Evolutionary conservation across 2,329 filamentous ascomycete species (phyloP), one percentile per base, ranked within the genome.

Genomic region (Thielaviopsis populi): DNA sequence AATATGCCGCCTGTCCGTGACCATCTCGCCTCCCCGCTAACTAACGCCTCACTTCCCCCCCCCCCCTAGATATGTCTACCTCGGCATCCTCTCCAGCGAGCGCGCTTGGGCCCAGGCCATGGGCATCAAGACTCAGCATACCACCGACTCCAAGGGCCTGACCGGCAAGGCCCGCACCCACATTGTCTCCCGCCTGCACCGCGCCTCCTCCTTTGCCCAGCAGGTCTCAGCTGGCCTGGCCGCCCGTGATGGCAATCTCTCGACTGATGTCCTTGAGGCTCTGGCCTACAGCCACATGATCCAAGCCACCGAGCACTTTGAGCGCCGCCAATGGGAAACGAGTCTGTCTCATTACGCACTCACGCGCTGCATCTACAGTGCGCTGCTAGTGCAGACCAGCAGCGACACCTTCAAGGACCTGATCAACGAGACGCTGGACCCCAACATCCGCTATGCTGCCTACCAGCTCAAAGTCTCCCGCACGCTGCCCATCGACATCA

Each of bases 51-150:
- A n/a, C 30, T 43, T 37, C 15, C 27, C 63, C 61, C 37, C 59
- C 65, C 68, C 66, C 17, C 56, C 42, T 69, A 95, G 89, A 74
- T 89, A 85, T 75, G 82, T 86, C 59, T 80, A 87, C 68, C 79
- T 96, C n/a, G 79, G 92, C 40, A 80, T 99, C 64, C 83, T 96
- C 70, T 88, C 85, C 46, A 85, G 91, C 66, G 94, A 99, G 77
- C 83, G 94, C 68, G 89, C 91, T 61, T 97, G 91, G 89, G 92
- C 94, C 43, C 87, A 96, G 74, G 92, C 91, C 65, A 95, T 97
- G 91, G 85, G 88, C 72, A 90, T 96, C 81, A 96, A 95, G 75
- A 83, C 89, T 3, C 78, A 83, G 22, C 89, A 95, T 72, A 83
- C 88, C 46, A 82, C 88, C 69, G 89, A 94, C 69, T 84, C 86